Base-by-base conservation (phyloP, 306 rosid species). In the Prunus mume region DNA sequence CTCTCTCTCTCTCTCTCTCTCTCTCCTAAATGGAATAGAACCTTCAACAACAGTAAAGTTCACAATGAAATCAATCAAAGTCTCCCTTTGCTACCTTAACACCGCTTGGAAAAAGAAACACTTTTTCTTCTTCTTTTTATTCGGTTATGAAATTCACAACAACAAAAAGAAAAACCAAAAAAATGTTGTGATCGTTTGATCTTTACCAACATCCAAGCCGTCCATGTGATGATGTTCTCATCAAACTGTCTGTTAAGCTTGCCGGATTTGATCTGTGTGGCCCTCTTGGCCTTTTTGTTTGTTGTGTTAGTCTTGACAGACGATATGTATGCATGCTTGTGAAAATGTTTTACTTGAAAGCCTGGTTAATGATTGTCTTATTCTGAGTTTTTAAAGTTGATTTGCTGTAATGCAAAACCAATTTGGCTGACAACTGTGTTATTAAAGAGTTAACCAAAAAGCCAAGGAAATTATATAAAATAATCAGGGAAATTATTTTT, bases 191-290 rank as follows among this genome's bases (percentile, higher is more conserved):
- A 43, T 20, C 10, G 12, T 45, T 14, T 69, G 69, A 46, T 68
- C 7, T 45, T 45, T 19, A 20, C 25, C 43, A 65, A 61, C 62
- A 30, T 12, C 27, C 57, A 66, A 41, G 43, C 43, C 9, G 43
- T 38, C 51, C 74, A 68, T 57, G 69, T 22, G n/a, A 57, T 28
- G 20, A 47, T 77, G 64, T 50, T 61, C 63, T 69, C 38, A 32
- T 62, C 22, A 22, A 69, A 15, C 13, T 28, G n/a, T n/a, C 25
- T 61, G 11, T 34, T 30, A 12, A 63, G 11, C 38, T 46, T 27
- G 61, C 17, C 9, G 61, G 74, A 4, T 52, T 70, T 49, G 24
- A 43, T 20, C 12, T 71, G 65, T 18, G 2, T 54, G 77, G 55
- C 63, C 62, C 63, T 10, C 64, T 34, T 71, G 20, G 20, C 34